A percentile compares a stretch with the other conserved stretches of the same genome.
Evolutionary conservation across 768 basidiomycete genomes (phyloP).

Genomic region (Pholiota conissans): DNA sequence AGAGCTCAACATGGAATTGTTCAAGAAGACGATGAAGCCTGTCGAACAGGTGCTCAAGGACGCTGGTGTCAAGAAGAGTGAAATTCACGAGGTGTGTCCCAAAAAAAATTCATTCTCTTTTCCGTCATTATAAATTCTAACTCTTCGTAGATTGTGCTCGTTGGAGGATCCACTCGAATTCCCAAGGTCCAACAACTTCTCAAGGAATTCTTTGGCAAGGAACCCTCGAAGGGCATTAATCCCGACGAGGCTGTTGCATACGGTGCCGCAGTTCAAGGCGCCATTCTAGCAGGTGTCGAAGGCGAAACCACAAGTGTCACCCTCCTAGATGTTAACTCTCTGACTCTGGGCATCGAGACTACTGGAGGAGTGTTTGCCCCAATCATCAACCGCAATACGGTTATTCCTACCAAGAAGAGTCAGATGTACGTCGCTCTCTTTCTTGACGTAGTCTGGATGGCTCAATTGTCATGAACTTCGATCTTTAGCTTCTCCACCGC

Average conservation of each 20-base stretch:
- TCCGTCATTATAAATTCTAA: too few species aligned
- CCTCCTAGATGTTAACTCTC: conserved; percentile 58
- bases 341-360: conserved; percentile 63
- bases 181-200: conserved; percentile 68
- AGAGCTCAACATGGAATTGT: conserved; percentile 81
- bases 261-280: conserved; percentile 72
- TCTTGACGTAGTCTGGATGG: not conserved
- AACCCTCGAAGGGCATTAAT: conserved; percentile 67
- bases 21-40: conserved; percentile 83
- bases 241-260: conserved; percentile 76
- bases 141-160: conserved; percentile 42
- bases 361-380: conserved; percentile 63
- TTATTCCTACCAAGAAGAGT: conserved; percentile 52
- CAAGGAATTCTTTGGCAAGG: conserved; percentile 68
- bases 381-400: conserved; percentile 48
- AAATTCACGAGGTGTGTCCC: conserved; percentile 61
- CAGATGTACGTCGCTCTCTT: conserved; percentile 32
- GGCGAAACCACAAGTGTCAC: conserved; percentile 47
- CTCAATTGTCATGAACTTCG: not conserved
- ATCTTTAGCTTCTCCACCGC: conserved; percentile 74
- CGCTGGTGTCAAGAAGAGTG: conserved; percentile 75
- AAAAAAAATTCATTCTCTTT: too few species aligned
- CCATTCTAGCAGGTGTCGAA: conserved; percentile 60
- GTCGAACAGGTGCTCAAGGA: conserved; percentile 85
- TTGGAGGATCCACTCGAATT: conserved; percentile 72